These are phyloP conservation scores for Fusarium sp. DNA, from an alignment of 2,329 filamentous ascomycete species.

Conservation along the genomic window DNA sequence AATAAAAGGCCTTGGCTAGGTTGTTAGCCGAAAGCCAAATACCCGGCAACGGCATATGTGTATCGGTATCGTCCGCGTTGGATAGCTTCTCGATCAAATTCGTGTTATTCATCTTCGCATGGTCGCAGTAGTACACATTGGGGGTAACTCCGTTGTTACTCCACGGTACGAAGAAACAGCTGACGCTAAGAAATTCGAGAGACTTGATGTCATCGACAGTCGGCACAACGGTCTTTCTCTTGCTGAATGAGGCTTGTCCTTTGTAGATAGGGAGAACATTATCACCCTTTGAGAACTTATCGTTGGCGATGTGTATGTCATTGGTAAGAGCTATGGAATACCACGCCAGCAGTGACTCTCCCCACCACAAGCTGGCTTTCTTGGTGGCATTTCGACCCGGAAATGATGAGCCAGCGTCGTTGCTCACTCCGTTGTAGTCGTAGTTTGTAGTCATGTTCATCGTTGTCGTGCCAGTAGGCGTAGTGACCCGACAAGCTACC, in stretches of 20 bases:
- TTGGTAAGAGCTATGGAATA: background rate
- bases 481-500: background rate
- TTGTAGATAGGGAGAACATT: background rate
- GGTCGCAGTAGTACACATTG: background rate
- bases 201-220: background rate
- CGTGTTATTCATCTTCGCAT: background rate
- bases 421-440: background rate
- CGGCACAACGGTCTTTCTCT: background rate
- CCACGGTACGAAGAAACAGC: background rate
- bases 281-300: background rate
- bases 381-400: background rate
- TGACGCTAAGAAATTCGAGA: background rate
- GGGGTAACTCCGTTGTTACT: background rate
- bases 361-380: background rate
- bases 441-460: slow-evolving; percentile 4
- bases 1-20: background rate
- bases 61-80: background rate
- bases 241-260: background rate
- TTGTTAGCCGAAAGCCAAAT: background rate
- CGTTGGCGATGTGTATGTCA: background rate
- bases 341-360: background rate
- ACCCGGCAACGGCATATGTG: background rate
- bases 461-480: background rate
- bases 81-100: background rate
- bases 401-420: background rate